Evolutionary conservation across 2,329 filamentous ascomycete species (phyloP), one percentile per base, ranked within the genome.

Genomic region (Chaetoscypha palmicola): DNA sequence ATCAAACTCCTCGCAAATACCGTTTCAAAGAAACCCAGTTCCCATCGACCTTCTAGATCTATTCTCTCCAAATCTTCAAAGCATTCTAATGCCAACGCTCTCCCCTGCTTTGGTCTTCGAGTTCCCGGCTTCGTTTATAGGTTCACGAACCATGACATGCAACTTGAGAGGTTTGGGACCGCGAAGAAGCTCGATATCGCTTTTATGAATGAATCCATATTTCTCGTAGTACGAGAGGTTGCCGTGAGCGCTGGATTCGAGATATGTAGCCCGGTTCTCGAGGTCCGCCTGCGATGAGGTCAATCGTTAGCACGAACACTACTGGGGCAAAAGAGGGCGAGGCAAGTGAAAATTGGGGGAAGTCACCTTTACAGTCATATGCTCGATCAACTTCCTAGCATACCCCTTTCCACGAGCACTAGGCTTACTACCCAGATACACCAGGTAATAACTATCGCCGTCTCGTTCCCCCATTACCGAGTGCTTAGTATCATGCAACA

Each of bases 141-240:
- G 83, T 69, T 89, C 83, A 48, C 86, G 73, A 41, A 91, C 81
- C 86, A 94, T 94, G 66, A 89, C 83, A 59, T 85, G 83, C 62
- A 91, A 68, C 46, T 70, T 70, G 38, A 90, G 73, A 21, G 81
- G 76, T 47, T 72, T 68, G 21, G 65, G 62, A 8, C 71, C 77
- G 38, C 80, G 68, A 58, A 72, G 68, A 56, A 90, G 68, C 59
- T 74, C 71, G 53, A 91, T 75, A 55, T 79, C 74, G 56, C 73
- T 74, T 59, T 72, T 73, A 53, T 74, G 63, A 60, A 79, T 73
- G 62, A 91, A 94, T 22, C 85, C 86, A 63, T 86, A 81, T 63
- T 81, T 83, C 52, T 74, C 68, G 63, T 92, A 94, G 63, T 89
- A 87, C 24, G 66, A 63, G 50, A 79, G 76, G 62, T 91, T 92